Base-by-base conservation (phyloP, 1,284 basidiomycete species). In the Phylloporus sp. region DNA sequence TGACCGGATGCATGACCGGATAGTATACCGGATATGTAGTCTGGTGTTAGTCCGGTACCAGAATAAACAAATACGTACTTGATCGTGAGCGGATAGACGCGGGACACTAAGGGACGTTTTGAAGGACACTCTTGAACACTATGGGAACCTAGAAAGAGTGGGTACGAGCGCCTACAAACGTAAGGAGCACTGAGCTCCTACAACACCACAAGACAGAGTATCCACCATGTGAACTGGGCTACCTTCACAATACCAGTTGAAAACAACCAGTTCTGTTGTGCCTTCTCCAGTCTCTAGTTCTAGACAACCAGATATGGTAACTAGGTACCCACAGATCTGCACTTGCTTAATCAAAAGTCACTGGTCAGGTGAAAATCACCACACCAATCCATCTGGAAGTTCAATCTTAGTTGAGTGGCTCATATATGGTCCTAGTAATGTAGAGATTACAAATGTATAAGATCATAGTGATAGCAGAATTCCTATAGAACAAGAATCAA, bases 311-410 rank as follows among this genome's bases (percentile, higher is more conserved):
- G 77, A 74, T 3, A 59, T 51, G 18, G 72, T 77, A 32, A 76
- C 68, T 26, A 69, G 64, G 28, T 49, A 60, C 12, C 72, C 77
- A 34, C 64, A 75, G 8, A 76, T 75, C 55, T 73, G 75, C 34
- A 76, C 63, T 58, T 69, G 75, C 31, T 77, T 63, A 49, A 76
- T 65, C 10, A 70, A 70, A 56, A 78, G 67, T 26, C 76, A 75
- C 24, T 78, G 76, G 34, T 77, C 76, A 0, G 74, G 67, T 59
- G 74, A 31, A 75, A 65, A 47, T 71, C 51, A 10, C 75, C 75
- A 71, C 77, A 77, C 74, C 77, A 78, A 47, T 76, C 76, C 18
- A 75, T 77, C 47, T 65, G 75, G 47, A 75, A 75, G 32, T 61
- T 69, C 46, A 77, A 60, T 39, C 70, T 66, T 20, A 72, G 65